Evolutionary conservation across 345 rosid genomes (phyloP).

Genomic region (Aquilaria malaccensis): DNA sequence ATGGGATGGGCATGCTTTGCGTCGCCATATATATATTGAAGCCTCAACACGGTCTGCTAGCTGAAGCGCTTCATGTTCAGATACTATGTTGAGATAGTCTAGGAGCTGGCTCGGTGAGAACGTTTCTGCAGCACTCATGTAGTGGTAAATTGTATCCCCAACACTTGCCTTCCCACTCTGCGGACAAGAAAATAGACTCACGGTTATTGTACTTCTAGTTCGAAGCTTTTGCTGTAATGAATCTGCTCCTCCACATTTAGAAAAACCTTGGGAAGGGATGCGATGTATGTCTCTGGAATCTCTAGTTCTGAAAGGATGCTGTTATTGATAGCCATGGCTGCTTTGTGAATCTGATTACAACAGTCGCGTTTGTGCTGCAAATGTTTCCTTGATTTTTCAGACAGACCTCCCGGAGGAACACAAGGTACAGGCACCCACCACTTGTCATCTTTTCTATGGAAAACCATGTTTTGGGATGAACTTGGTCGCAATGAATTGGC

Average conservation of each 20-base stretch:
- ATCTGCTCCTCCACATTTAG: background rate
- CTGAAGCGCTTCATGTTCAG: slow-evolving; percentile 94
- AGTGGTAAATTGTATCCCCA: slow-evolving; percentile 76
- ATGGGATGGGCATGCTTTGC: slow-evolving; percentile 60
- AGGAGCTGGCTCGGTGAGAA: slow-evolving; percentile 75
- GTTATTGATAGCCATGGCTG: slow-evolving; percentile 89
- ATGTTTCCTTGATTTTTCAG: slow-evolving; percentile 72
- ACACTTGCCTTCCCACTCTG: slow-evolving; percentile 83
- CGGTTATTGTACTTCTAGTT: background rate
- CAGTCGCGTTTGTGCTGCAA: slow-evolving; percentile 60
- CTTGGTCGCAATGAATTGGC: slow-evolving; percentile 64
- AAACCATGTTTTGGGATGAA: slow-evolving; percentile 55
- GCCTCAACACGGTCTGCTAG: slow-evolving; percentile 78
- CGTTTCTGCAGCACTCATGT: slow-evolving; percentile 44
- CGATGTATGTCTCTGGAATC: slow-evolving; percentile 76
- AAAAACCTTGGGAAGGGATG: slow-evolving; percentile 82
- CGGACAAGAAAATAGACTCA: background rate
- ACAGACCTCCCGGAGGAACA: slow-evolving; percentile 64
- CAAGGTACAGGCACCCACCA: slow-evolving; percentile 99
- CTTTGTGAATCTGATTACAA: slow-evolving; percentile 87
- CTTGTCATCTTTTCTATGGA: slow-evolving; percentile 81
- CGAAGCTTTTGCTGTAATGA: background rate
- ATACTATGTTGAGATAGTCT: slow-evolving; percentile 49
- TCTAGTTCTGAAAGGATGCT: slow-evolving; percentile 82
- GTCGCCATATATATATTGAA: slow-evolving; percentile 91